Conservation (phyloP, 225 moss, liverwort and hornwort genomes). For the Pseudisothecium myosuroides region DNA sequence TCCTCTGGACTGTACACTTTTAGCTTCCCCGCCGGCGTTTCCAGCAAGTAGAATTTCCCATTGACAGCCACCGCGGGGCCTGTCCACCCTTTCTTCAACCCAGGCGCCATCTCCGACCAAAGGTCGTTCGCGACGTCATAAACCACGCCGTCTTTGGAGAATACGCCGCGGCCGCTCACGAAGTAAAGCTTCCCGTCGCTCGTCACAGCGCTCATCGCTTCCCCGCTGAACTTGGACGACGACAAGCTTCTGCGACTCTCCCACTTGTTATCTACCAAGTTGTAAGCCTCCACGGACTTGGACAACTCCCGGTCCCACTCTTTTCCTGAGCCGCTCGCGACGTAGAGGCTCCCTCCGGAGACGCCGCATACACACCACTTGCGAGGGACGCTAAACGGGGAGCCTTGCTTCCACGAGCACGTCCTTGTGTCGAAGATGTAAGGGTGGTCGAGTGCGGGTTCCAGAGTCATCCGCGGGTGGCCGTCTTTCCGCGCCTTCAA, state of each 20-base stretch:
- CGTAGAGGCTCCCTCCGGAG: slow-evolving; percentile 41
- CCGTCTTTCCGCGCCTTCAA: slow-evolving; percentile 23
- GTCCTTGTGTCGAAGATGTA: slow-evolving; percentile 54
- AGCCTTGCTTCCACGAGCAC: slow-evolving; percentile 43
- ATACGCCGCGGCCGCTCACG: slow-evolving; percentile 54
- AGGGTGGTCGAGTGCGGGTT: slow-evolving; percentile 66
- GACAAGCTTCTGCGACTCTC: slow-evolving; percentile 19
- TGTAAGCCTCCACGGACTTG: slow-evolving; percentile 42
- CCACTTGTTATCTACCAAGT: slow-evolving; percentile 38
- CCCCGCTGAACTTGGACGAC: slow-evolving; percentile 77
- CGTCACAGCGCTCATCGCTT: slow-evolving; percentile 53
- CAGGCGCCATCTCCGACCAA: slow-evolving; percentile 63
- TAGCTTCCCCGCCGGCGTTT: slow-evolving; percentile 43
- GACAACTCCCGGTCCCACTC: slow-evolving; percentile 59
- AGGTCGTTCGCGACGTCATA: slow-evolving; percentile 13
- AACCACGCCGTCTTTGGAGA: slow-evolving; percentile 48
- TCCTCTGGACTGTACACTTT: slow-evolving; percentile 25
- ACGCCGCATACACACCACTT: slow-evolving; percentile 89
- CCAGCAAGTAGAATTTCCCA: slow-evolving; percentile 39
- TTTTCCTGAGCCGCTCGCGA: slow-evolving; percentile 68
- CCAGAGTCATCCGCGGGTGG: slow-evolving; percentile 40
- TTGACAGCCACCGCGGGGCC: slow-evolving; percentile 47
- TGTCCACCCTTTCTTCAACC: slow-evolving; percentile 58
- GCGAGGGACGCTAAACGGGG: slow-evolving; percentile 40
- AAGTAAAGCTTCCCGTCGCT: slow-evolving; percentile 40